Conservation (phyloP, 805 yeast genomes). For the Starmerella bombi region DNA sequence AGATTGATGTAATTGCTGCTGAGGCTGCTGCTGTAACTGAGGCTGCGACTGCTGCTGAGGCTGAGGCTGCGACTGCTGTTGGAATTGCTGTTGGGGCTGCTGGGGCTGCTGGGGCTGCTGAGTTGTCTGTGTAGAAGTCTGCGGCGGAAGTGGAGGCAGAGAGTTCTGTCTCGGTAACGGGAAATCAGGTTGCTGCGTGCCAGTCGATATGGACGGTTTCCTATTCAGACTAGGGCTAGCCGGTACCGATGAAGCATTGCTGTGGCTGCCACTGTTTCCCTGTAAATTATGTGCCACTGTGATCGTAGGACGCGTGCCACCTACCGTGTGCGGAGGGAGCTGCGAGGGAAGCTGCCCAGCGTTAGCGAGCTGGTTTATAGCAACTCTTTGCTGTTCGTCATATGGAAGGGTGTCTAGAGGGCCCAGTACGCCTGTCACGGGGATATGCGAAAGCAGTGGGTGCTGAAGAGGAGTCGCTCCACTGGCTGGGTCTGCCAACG, state of each 20-base stretch:
- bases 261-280: constrained; percentile 2
- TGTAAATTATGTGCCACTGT: constrained; percentile 17
- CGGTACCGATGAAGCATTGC: constrained; percentile 2
- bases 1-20: too few relatives aligned
- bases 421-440: constrained; percentile 19
- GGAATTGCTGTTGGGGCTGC: too few relatives aligned
- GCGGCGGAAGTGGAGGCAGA: background rate
- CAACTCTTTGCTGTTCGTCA: constrained; percentile 20
- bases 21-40: too few relatives aligned
- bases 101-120: too few relatives aligned
- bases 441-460: constrained; percentile 19
- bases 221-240: background rate
- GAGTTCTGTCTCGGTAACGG: background rate
- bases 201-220: background rate
- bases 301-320: constrained; percentile 14
- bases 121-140: background rate
- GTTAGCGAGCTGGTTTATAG: constrained; percentile 17
- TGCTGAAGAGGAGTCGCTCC: constrained; percentile 14
- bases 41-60: too few relatives aligned
- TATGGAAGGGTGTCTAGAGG: constrained; percentile 18
- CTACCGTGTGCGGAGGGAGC: constrained; percentile 14
- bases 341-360: constrained; percentile 16
- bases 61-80: too few relatives aligned
- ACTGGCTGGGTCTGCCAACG: background rate
- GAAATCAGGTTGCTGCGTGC: background rate